Percentiles rank a stretch among this genome's conserved stretches.
Conservation (phyloP, 169 alveolate species). For the Cryptosporidium parvum region DNA sequence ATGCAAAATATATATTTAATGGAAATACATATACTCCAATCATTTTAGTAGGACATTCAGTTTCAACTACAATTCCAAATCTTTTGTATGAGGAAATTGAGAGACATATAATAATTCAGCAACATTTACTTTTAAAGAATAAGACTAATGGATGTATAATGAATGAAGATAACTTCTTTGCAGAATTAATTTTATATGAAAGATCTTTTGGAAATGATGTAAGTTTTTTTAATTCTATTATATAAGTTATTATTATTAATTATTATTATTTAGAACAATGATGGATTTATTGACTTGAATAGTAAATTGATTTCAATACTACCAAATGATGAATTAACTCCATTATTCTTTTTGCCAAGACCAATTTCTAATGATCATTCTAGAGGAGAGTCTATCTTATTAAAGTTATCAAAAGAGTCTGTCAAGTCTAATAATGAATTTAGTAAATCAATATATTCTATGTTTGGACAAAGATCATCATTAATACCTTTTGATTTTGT, state of each 20-base stretch:
- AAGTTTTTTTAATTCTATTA: constrained; percentile 17
- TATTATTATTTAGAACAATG: constrained; percentile 7
- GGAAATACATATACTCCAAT: constrained; percentile 4
- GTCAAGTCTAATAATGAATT: constrained; percentile 20
- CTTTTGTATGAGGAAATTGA: constrained; percentile 47
- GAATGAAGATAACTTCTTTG: constrained; percentile 51
- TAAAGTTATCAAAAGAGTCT: constrained; percentile 24
- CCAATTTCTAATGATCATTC: constrained; percentile 43
- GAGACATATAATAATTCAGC: constrained; percentile 45
- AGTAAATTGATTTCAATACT: constrained; percentile 42
- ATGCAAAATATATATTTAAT: constrained; percentile 48
- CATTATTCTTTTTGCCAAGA: constrained; percentile 68
- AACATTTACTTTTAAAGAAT: constrained; percentile 14
- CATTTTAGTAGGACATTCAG: constrained; percentile 21
- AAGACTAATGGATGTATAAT: constrained; percentile 9
- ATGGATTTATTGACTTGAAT: constrained; percentile 64
- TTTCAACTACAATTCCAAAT: constrained; percentile 13
- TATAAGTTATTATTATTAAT: no score
- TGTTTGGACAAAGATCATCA: constrained; percentile 58
- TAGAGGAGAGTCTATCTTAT: constrained; percentile 40
- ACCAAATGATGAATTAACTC: constrained; percentile 49
- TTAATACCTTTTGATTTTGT: constrained; percentile 60
- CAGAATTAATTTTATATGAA: constrained; percentile 47
- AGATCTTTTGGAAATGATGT: constrained; percentile 67
- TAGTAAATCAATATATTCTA: constrained; percentile 13